Base-by-base conservation (phyloP, 2,329 filamentous ascomycete species). In the Fusarium xyrophilum region DNA sequence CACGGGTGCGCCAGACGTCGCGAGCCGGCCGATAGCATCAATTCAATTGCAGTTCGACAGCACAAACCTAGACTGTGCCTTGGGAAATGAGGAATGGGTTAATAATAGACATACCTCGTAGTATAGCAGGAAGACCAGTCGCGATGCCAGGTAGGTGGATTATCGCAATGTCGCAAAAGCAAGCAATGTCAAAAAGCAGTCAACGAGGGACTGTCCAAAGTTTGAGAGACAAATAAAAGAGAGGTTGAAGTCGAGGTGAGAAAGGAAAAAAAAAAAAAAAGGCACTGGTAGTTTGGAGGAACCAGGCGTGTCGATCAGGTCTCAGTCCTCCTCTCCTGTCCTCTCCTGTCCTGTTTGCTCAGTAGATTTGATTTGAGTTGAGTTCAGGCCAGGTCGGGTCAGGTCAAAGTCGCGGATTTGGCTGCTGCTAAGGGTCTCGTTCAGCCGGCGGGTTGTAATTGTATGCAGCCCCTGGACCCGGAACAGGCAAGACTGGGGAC, bases 391-490 rank as follows among this genome's bases (percentile, higher is more conserved):
- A 23, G 38, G 13, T 21, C 38, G 14, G 50, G 28, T 30, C 52
- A 36, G 30, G 40, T 28, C 28, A 61, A 43, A 58, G 39, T 62
- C 30, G 54, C 50, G 42, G 44, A 48, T 48, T 64, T 38, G 60
- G 53, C 19, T 64, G 35, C 44, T 66, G 46, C 50, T 69, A 57
- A 65, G 55, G 62, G 58, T 70, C 63, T 67, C 58, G 62, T 55
- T 66, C 61, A 56, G 66, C 30, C 56, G 32, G 57, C 52, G 57
- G 66, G 53, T 67, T 51, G 58, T 60, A 69, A 67, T 67, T 47
- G 55, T 55, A 66, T 64, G 59, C 43, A 69, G 67, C 67, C 67
- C 67, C 67, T 69, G 67, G 67, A 68, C 63, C 63, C 52, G 60
- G 67, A 63, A 44, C 47, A 46, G 54, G 48, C 52, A 64, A 58